Percentiles rank a stretch among this genome's conserved stretches.
Evolutionary conservation across 371 early-diverging fungal genomes (phyloP).

Genomic region (Massospora cicadina): DNA sequence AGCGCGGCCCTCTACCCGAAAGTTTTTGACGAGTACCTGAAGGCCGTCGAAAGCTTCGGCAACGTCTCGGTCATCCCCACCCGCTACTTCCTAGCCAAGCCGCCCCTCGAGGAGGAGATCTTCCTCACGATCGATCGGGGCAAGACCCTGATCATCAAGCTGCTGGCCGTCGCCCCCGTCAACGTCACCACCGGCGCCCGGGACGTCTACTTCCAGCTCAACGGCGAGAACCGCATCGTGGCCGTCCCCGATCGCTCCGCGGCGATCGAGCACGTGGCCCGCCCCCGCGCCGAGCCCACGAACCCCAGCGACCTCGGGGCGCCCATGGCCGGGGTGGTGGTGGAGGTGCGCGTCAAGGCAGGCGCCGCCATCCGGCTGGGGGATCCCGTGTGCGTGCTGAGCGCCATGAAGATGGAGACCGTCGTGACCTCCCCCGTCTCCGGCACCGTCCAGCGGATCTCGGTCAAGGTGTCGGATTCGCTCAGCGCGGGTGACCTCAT

Average conservation of each 20-base stretch:
- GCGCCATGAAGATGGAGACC: conserved; percentile 97
- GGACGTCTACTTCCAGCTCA: conserved; percentile 88
- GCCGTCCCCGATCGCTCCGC: conserved; percentile 34
- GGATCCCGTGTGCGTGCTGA: conserved; percentile 72
- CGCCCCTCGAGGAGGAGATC: conserved; percentile 73
- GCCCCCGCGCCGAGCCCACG: conserved; percentile 57
- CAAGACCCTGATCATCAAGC: conserved; percentile 74
- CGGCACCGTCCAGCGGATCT: conserved; percentile 54
- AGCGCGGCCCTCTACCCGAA: conserved; percentile 84
- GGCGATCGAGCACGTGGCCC: conserved; percentile 38
- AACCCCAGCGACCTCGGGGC: conserved; percentile 75
- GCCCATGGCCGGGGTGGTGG: conserved; percentile 89
- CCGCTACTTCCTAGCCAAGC: conserved; percentile 70
- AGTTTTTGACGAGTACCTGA: conserved; percentile 78
- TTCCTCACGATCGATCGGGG: conserved; percentile 71
- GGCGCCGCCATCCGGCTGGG: conserved; percentile 72
- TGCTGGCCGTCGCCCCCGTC: conserved; percentile 73
- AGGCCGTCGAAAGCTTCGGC: conserved; percentile 51
- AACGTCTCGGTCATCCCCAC: conserved; percentile 77
- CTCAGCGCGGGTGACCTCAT: conserved; percentile 67
- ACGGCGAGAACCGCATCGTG: conserved; percentile 83
- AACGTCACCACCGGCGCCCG: conserved; percentile 52
- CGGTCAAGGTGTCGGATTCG: conserved; percentile 54
- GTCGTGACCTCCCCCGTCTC: conserved; percentile 65
- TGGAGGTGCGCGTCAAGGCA: conserved; percentile 67